These are phyloP conservation scores for Lactarius hengduanensis DNA, from an alignment of 768 basidiomycete species.

Conservation along the genomic window DNA sequence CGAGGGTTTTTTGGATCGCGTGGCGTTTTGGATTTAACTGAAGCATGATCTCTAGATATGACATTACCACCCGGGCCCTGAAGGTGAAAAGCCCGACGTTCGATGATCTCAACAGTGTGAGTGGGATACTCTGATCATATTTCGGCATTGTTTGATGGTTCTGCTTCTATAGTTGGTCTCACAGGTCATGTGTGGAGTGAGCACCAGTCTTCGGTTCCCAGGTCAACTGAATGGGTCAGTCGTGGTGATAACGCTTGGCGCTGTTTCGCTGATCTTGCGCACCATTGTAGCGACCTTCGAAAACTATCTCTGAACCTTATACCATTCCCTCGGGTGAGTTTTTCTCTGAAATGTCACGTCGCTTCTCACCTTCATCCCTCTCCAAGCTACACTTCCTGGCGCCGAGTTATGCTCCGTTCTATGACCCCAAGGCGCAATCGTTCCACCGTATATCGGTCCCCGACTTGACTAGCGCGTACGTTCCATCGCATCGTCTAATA, in stretches of 20 bases:
- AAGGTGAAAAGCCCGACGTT: constrained; percentile 66
- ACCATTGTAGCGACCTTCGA: constrained; percentile 64
- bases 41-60: constrained; percentile 49
- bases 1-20: constrained; percentile 31
- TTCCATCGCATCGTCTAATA: constrained; percentile 3
- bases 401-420: constrained; percentile 92
- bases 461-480: constrained; percentile 75
- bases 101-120: constrained; percentile 65
- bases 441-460: constrained; percentile 61
- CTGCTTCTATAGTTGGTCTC: constrained; percentile 57
- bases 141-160: neutral
- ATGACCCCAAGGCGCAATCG: constrained; percentile 57
- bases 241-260: neutral
- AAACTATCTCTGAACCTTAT: constrained; percentile 93
- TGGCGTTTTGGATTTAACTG: neutral
- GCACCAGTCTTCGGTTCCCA: constrained; percentile 90
- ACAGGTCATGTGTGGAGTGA: constrained; percentile 92
- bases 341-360: neutral
- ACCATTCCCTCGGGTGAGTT: constrained; percentile 87
- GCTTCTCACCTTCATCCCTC: constrained; percentile 5
- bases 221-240: constrained; percentile 85
- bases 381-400: constrained; percentile 91
- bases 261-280: neutral
- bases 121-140: constrained; percentile 24
- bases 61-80: constrained; percentile 63